Evolutionary conservation across 768 basidiomycete species (phyloP), one percentile per base, ranked within the genome.

Genomic region (Coprinellus micaceus): DNA sequence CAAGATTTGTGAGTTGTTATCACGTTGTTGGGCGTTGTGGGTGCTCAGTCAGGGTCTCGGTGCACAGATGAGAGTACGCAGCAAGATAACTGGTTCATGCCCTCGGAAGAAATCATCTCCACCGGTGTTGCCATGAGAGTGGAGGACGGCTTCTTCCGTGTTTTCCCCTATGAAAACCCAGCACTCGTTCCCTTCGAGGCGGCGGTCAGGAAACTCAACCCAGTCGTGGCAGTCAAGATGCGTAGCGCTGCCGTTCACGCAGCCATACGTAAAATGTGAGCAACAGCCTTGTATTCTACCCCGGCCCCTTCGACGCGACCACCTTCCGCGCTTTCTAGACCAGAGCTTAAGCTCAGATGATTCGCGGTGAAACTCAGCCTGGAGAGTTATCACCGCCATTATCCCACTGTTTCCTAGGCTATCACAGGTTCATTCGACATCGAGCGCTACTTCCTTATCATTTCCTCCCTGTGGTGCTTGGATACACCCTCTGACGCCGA

Each of bases 141-240:
- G 24, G 79, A 74, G 56, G 70, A 72, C 54, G 72, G 72, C 30
- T 79, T 80, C 61, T 91, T 89, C 67, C 83, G 91, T 25, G 85
- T 91, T n/a, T 94, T 91, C 65, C 91, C 91, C 0, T 91, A 92
- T 65, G 86, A 93, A 67, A 90, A 89, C 65, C 74, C 78, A 4
- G 78, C 77, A 33, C 81, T 94, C 25, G 76, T 83, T 15, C 85
- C 88, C 0, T 94, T 94, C 61, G 91, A 91, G 70, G 84, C 83
- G 0, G 90, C 89, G 1, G 82, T 94, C 12, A 77, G 85, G 22
- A 71, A 74, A 49, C 77, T 95, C 53, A 94, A 94, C 66, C 90
- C 91, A 1, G 87, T 89, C 28, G 90, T 91, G 46, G 89, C 88
- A 0, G 88, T 93, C 59, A 89, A 93, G 65, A 72, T 89, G 26